phyloP scores from a whole-genome alignment of 768 basidiomycete genomes.

The Suillus paluster region DNA sequence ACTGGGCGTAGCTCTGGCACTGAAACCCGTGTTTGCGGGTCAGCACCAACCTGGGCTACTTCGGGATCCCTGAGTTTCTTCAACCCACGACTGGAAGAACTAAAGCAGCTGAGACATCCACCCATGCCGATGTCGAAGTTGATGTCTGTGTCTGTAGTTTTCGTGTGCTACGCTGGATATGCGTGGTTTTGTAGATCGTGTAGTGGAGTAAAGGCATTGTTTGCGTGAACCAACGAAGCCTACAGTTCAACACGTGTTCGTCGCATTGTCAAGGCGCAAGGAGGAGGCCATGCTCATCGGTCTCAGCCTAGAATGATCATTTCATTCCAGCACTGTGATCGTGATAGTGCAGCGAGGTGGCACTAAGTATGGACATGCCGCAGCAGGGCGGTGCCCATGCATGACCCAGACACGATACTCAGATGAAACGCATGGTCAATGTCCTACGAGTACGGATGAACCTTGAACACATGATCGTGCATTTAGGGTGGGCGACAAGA shows the following conservation, averaged over 20 bases:
- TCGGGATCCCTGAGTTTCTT: background rate
- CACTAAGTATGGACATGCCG: background rate
- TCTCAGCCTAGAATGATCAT: background rate
- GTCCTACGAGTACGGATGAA: background rate
- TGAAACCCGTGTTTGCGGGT: background rate
- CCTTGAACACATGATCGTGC: background rate
- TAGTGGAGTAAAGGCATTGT: background rate
- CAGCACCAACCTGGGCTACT: background rate
- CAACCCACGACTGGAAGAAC: background rate
- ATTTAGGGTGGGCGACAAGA: conserved; percentile 1
- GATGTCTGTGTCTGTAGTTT: background rate
- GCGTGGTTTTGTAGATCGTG: conserved; percentile 3
- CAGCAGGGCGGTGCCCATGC: background rate
- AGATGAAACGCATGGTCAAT: background rate
- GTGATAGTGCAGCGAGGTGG: background rate
- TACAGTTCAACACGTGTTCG: background rate
- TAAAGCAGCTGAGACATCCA: background rate
- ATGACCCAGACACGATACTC: background rate
- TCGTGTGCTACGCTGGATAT: background rate
- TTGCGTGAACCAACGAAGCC: background rate
- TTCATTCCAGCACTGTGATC: background rate
- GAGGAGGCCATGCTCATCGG: background rate
- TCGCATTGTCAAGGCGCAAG: background rate
- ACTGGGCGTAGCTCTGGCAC: background rate
- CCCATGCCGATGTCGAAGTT: conserved; percentile 5